Conservation (phyloP, 768 basidiomycete species). For the Lentinula aciculospora region DNA sequence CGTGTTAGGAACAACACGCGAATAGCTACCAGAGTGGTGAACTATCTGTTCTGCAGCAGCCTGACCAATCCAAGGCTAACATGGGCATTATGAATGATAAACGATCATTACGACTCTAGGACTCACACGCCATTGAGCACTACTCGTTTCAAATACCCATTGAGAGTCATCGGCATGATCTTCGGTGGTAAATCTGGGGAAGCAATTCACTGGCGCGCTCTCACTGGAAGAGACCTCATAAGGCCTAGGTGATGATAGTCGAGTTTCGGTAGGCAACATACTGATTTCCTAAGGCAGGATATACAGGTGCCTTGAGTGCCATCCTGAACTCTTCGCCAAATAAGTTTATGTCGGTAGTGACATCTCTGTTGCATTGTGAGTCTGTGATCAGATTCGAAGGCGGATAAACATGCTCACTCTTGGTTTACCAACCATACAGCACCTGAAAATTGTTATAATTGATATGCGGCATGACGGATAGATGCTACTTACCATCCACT, state of each 20-base stretch:
- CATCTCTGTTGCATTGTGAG: slow-evolving; percentile 24
- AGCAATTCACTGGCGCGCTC: slow-evolving; percentile 50
- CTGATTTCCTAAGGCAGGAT: slow-evolving; percentile 52
- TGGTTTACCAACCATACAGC: slow-evolving; percentile 45
- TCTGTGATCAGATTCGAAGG: background rate
- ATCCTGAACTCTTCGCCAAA: slow-evolving; percentile 42
- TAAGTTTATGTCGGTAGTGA: slow-evolving; percentile 35
- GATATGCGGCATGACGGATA: background rate
- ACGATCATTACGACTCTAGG: background rate
- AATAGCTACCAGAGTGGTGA: slow-evolving; percentile 52
- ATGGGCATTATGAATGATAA: background rate
- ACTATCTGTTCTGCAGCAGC: slow-evolving; percentile 36
- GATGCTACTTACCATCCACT: slow-evolving; percentile 40
- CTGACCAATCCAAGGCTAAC: slow-evolving; percentile 41
- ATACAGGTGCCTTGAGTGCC: slow-evolving; percentile 36
- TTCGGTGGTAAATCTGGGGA: slow-evolving; percentile 42
- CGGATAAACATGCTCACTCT: slow-evolving; percentile 24
- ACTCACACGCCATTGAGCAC: slow-evolving; percentile 40
- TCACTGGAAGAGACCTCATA: slow-evolving; percentile 32
- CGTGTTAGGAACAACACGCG: slow-evolving; percentile 40
- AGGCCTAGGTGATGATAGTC: background rate
- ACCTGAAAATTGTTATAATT: slow-evolving; percentile 21
- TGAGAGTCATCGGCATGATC: slow-evolving; percentile 30
- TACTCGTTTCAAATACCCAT: slow-evolving; percentile 53
- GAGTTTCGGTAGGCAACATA: slow-evolving; percentile 18